phyloP scores from a whole-genome alignment of 2,329 filamentous ascomycete genomes.

The Paecilomyces dactylethromorphus region DNA sequence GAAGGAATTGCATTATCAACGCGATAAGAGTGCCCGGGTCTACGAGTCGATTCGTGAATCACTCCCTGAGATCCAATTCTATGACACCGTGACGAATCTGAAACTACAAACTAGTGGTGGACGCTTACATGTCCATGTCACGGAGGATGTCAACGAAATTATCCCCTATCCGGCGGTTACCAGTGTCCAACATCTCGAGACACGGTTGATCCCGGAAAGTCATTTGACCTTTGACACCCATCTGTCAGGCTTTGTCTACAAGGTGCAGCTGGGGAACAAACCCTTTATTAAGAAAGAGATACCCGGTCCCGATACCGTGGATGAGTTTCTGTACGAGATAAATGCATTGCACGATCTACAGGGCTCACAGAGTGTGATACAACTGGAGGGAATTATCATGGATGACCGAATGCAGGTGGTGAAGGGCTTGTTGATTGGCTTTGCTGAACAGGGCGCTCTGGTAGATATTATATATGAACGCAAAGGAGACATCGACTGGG shows the following conservation, averaged over 20 bases:
- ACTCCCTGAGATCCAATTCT: slow-evolving; percentile 89
- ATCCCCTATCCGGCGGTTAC: slow-evolving; percentile 73
- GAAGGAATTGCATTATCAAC: slow-evolving; percentile 68
- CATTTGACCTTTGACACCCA: slow-evolving; percentile 82
- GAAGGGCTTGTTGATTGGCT: slow-evolving; percentile 85
- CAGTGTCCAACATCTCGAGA: slow-evolving; percentile 64
- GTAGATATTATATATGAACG: slow-evolving; percentile 87
- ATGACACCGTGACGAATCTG: slow-evolving; percentile 90
- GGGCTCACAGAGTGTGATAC: slow-evolving; percentile 70
- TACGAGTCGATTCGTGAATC: slow-evolving; percentile 93
- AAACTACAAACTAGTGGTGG: slow-evolving; percentile 86
- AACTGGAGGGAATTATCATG: slow-evolving; percentile 80
- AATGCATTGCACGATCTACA: slow-evolving; percentile 80
- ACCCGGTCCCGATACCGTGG: slow-evolving; percentile 86
- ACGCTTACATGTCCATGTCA: slow-evolving; percentile 88
- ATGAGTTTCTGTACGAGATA: slow-evolving; percentile 96
- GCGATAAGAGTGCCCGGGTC: slow-evolving; percentile 87
- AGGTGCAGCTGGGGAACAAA: slow-evolving; percentile 63
- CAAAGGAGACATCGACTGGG: slow-evolving; percentile 59
- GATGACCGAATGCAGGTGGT: slow-evolving; percentile 68
- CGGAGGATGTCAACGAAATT: slow-evolving; percentile 95
- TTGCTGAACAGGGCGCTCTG: slow-evolving; percentile 77
- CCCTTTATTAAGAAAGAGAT: slow-evolving; percentile 96
- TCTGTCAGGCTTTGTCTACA: slow-evolving; percentile 96
- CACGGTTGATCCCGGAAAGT: slow-evolving; percentile 56